Base-by-base conservation (phyloP, 768 basidiomycete species). In the Phylloporus sp. region DNA sequence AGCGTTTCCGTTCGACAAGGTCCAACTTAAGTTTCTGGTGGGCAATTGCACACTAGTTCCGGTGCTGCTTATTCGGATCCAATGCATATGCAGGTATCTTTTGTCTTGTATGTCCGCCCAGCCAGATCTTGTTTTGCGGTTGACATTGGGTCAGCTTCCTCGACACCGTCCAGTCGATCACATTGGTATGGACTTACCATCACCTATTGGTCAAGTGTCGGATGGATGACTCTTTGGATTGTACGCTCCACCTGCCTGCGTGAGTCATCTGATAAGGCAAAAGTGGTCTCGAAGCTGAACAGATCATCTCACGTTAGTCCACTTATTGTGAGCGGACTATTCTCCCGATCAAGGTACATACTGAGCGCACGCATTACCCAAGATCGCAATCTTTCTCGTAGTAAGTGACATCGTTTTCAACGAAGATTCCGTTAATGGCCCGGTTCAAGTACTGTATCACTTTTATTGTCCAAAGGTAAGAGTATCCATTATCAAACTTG, bases 391-490 rank as follows among this genome's bases (percentile, higher is more conserved):
- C 15, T 40, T 9, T 4, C 37, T 21, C 14, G 3, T 38, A 11
- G 55, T 60, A 21, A 52, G 59, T 44, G 8, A 13, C 17, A 21
- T 10, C 11, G 4, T 6, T 10, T 20, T 34, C 10, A 15, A 10
- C n/a, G 2, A 38, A 1, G 14, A 3, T 31, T 18, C 28, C 18
- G 11, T 14, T 24, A 29, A 24, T 34, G 33, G 53, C 20, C 3
- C 15, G 24, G 5, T 42, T 53, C 29, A 38, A 62, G 60, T 50
- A 42, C 32, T 43, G 34, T 9, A 29, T 56, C 33, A 48, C 53
- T 1, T 63, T 63, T 31, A 28, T 49, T 17, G 61, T 62, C 13
- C 55, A 63, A 29, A 29, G 53, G 60, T 62, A 45, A 5, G 22
- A 1, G 13, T 17, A 20, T 15, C 21, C 29, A 3, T 7, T 18